Evolutionary conservation across 176 grass and related monocot genomes (phyloP), one percentile per base, ranked within the genome.

Genomic region (Eleusine indica): DNA sequence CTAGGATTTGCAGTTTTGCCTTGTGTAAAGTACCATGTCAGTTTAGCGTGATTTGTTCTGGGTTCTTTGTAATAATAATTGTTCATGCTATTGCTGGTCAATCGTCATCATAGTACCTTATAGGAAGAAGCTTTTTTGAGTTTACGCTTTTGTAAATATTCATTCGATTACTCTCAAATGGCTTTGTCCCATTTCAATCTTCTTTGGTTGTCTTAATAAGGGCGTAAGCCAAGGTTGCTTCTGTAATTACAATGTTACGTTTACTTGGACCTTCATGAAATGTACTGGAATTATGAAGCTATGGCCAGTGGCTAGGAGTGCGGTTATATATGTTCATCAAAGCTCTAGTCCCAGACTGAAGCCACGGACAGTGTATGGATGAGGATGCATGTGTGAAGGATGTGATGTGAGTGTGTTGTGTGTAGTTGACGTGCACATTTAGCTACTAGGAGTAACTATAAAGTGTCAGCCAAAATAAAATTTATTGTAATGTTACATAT

Each of bases 11-110:
- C 73, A 82, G 73, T 60, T 86, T 90, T 67, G 9, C 48, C 40
- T 73, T 47, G 37, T 89, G 83, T 82, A 82, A 89, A 82, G 66
- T 82, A 66, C 66, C 9, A 30, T 25, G 15, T 66, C 47, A 57
- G 60, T 82, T 73, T 90, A 73, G 57, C 39, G 21, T 72, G 6
- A 90, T 66, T 76, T 77, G 14, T 25, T 71, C 14, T 35, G 32
- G 57, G 53, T 78, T 71, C 37, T 71, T 82, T 89, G 78, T 77
- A 61, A 86, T 90, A 82, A 86, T 78, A 64, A 67, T 58, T 77
- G 38, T 77, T 82, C 44, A 9, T 66, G 38, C 16, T 47, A 63
- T 53, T 49, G 10, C 65, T 12, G 28, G 38, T 46, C 38, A 18
- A 57, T 73, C 15, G 2, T 67, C 62, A 56, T 77, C 74, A 40